Evolutionary conservation across 1,284 basidiomycete species (phyloP), one percentile per base, ranked within the genome.

Genomic region (Golubevia sp.): DNA sequence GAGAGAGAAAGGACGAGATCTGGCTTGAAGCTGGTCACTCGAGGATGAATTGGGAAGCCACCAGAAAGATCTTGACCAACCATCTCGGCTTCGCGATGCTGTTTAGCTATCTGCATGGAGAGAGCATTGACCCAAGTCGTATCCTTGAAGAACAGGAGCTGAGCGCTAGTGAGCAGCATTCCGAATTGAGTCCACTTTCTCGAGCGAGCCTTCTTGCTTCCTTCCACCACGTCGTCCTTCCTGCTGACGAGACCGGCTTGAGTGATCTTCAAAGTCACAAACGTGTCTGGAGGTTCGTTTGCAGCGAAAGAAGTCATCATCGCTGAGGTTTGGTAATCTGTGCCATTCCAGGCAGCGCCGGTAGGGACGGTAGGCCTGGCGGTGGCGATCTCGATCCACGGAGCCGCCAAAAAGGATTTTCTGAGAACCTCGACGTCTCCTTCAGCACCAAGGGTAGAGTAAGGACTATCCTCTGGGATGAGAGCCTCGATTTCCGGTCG

Each of bases 91-190:
- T 30, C 30, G 27, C 24, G 52, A 53, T 15, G 50, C 67, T 64
- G 80, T 59, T 74, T 76, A 20, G 86, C 84, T 21, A 86, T 85
- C 77, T 89, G 88, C 52, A 88, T 86, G 58, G 88, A 85, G 24
- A 94, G 83, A 11, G 77, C 77, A 20, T 63, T 65, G 4, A 90
- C 90, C 90, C 89, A 91, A 6, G 88, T 85, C 0, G 89, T 84
- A 84, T 98, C 94, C 67, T 93, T 93, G 85, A 95, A 95, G 81
- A 98, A 91, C 53, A 98, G 87, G 7, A 99, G 86, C 78, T 97
- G 95, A 6, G 93, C 93, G 30, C 90, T 91, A 2, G 94, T 95
- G 59, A 99, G 86, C 58, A 97, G 87, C 7, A 95, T 90, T 65
- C 90, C 91, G 88, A 91, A 96, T 34, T 89, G 86, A 76, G 88